These are phyloP conservation scores for Ogataea dorogensis DNA, from an alignment of 805 yeast genomes.

Conservation along the genomic window DNA sequence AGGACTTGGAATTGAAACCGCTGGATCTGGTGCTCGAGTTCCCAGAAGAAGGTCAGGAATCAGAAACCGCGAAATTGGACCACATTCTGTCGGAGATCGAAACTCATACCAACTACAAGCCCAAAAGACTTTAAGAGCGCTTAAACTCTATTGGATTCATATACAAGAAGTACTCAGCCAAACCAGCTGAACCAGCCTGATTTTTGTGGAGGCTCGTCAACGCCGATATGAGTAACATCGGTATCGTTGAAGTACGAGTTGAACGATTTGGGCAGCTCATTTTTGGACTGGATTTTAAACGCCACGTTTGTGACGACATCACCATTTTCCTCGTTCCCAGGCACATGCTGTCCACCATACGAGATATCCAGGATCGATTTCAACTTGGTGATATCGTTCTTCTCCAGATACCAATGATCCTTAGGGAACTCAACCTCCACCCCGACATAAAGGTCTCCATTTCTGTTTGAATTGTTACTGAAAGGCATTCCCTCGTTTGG, in stretches of 20 bases:
- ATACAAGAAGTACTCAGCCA: slow-evolving; percentile 7
- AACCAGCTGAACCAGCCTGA: slow-evolving; percentile 31
- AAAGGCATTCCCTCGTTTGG: slow-evolving; percentile 84
- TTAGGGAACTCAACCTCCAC: slow-evolving; percentile 78
- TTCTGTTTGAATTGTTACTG: slow-evolving; percentile 27
- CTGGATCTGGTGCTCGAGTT: slow-evolving; percentile 23
- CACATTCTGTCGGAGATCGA: slow-evolving; percentile 24
- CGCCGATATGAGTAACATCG: slow-evolving; percentile 25
- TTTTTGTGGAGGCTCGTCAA: slow-evolving; percentile 28
- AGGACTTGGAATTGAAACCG: slow-evolving; percentile 6
- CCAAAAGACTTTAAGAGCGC: slow-evolving; percentile 20
- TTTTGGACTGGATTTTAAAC: slow-evolving; percentile 23
- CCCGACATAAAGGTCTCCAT: slow-evolving; percentile 72
- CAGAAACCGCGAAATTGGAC: slow-evolving; percentile 20
- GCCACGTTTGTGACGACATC: slow-evolving; percentile 26
- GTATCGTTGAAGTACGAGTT: slow-evolving; percentile 28
- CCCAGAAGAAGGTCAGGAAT: slow-evolving; percentile 24
- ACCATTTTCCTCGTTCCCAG: slow-evolving; percentile 22
- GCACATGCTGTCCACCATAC: slow-evolving; percentile 20
- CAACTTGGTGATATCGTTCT: slow-evolving; percentile 56
- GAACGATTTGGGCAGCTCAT: slow-evolving; percentile 29
- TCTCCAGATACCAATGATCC: slow-evolving; percentile 82
- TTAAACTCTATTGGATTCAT: slow-evolving; percentile 4
- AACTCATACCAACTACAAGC: slow-evolving; percentile 21
- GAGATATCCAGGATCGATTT: slow-evolving; percentile 48